Conservation (phyloP, 108 stramenopile genomes). For the Pseudonitzschia multiseries region DNA sequence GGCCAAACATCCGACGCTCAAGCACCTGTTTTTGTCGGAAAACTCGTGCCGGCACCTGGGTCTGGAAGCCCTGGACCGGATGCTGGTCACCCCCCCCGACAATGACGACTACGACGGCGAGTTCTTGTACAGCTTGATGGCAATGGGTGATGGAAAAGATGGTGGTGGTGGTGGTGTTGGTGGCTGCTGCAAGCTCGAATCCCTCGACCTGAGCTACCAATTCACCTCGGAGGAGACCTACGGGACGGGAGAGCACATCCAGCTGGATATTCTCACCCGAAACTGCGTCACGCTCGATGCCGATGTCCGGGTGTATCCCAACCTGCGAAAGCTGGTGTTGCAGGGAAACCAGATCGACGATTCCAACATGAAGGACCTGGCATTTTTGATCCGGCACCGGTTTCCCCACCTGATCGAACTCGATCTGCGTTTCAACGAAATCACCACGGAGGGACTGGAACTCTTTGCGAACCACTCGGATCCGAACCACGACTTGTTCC, state of each 20-base stretch:
- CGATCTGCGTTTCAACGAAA: conserved; percentile 18
- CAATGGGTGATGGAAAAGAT: too few species aligned
- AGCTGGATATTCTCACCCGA: conserved; percentile 5
- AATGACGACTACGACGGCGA: too few species aligned
- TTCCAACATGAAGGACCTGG: conserved; percentile 16
- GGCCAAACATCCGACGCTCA: conserved; percentile 1
- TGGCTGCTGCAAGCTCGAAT: conserved; percentile 1
- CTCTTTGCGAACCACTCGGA: conserved; percentile 14
- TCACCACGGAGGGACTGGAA: conserved; percentile 19
- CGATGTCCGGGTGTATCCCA: neutral
- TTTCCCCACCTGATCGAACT: conserved; percentile 12
- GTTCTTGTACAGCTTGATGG: too few species aligned
- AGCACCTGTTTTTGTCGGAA: conserved; percentile 1
- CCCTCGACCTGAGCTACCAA: conserved; percentile 14
- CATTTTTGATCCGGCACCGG: conserved; percentile 6
- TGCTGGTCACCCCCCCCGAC: conserved; percentile 2
- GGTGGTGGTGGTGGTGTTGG: too few species aligned
- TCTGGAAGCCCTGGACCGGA: neutral
- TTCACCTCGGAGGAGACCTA: conserved; percentile 11
- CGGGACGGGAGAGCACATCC: conserved; percentile 10
- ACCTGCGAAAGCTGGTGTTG: neutral
- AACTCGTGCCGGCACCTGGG: conserved; percentile 9
- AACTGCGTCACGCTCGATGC: conserved; percentile 2
- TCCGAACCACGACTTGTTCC: neutral
- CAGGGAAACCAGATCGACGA: conserved; percentile 14